These are phyloP conservation scores for Trapa bicornis DNA, from an alignment of 345 rosid species.

Conservation along the genomic window DNA sequence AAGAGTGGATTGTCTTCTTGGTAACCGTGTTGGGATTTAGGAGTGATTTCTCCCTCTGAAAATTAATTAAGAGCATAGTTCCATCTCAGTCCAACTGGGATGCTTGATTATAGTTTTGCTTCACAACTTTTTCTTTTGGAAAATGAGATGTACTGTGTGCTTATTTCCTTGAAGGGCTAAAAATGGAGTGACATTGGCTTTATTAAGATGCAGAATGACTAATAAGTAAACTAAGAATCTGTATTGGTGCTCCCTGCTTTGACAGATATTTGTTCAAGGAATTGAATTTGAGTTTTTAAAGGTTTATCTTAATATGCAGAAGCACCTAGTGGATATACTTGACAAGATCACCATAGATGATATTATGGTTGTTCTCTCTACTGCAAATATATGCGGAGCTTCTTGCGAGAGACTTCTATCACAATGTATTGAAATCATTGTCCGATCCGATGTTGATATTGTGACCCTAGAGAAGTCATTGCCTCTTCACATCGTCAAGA, in stretches of 20 bases:
- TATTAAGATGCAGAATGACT: neutral
- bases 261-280: neutral
- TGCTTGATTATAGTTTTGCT: no score
- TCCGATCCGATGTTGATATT: constrained; percentile 46
- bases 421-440: constrained; percentile 38
- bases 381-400: constrained; percentile 40
- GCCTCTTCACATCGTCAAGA: constrained; percentile 38
- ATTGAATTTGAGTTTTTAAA: neutral
- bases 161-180: neutral
- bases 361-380: constrained; percentile 44
- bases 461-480: constrained; percentile 54
- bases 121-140: no score
- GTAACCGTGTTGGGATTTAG: neutral
- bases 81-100: no score
- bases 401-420: constrained; percentile 38
- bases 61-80: neutral
- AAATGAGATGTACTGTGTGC: neutral
- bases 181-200: neutral
- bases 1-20: neutral
- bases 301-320: constrained; percentile 28
- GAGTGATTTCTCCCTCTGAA: neutral
- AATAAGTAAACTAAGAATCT: neutral
- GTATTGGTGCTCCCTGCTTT: neutral
- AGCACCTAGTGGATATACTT: constrained; percentile 44
- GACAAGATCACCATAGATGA: constrained; percentile 52